Evolutionary conservation across 2,329 filamentous ascomycete species (phyloP).

Genomic region (Emmonsiellopsis sp.): DNA sequence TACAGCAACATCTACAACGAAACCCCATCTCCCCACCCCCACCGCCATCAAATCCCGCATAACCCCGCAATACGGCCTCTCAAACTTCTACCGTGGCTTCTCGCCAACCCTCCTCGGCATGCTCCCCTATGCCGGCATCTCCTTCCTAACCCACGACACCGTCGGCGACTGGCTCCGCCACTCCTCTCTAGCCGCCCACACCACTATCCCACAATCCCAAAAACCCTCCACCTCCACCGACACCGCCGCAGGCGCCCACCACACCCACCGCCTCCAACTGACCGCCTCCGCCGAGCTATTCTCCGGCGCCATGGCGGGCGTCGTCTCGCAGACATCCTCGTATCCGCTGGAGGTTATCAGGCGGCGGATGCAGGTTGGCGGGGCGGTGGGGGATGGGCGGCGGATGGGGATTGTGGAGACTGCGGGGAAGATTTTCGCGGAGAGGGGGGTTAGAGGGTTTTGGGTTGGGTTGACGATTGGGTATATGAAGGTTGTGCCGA

Average conservation of each 20-base stretch:
- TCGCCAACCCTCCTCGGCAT: constrained; percentile 84
- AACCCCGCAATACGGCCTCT: constrained; percentile 58
- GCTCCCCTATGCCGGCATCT: constrained; percentile 92
- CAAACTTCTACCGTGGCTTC: constrained; percentile 95
- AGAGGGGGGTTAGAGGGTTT: constrained; percentile 72
- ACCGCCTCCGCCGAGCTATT: constrained; percentile 79
- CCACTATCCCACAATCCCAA: constrained; percentile 58
- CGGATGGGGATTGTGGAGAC: constrained; percentile 72
- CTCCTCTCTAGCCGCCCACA: constrained; percentile 59
- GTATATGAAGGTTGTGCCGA: constrained; percentile 86
- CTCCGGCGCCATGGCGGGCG: constrained; percentile 75
- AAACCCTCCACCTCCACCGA: constrained; percentile 17
- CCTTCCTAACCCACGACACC: constrained; percentile 90
- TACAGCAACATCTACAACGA: constrained; percentile 18
- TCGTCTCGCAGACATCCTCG: constrained; percentile 83
- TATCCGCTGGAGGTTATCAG: constrained; percentile 92
- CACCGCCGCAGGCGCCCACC: constrained; percentile 33
- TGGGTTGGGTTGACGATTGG: constrained; percentile 91
- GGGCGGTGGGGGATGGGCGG: constrained; percentile 83
- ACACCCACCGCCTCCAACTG: constrained; percentile 57
- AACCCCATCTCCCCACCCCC: neutral
- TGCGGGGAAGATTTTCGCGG: constrained; percentile 60
- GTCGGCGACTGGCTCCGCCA: constrained; percentile 73
- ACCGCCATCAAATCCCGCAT: constrained; percentile 39
- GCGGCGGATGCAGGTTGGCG: constrained; percentile 90